Percentiles rank a stretch among this genome's conserved stretches.
phyloP scores from a whole-genome alignment of 1,139 yeast genomes.

The Arxiozyma telluris region DNA sequence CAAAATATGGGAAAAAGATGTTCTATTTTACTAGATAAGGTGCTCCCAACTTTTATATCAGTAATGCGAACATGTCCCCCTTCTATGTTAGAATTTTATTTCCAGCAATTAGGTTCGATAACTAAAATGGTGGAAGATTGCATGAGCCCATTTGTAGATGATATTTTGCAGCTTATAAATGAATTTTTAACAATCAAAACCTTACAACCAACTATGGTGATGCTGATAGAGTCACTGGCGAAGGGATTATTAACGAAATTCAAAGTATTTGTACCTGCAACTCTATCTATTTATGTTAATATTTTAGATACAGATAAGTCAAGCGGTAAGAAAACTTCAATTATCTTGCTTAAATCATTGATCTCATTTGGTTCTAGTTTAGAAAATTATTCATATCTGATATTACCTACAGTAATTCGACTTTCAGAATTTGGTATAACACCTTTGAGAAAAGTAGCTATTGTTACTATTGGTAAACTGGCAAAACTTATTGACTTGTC shows the following conservation, averaged over 20 bases:
- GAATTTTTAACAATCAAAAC: conserved; percentile 64
- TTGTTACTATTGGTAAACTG: conserved; percentile 75
- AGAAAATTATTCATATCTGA: conserved; percentile 80
- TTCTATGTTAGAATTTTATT: conserved; percentile 76
- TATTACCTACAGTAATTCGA: conserved; percentile 74
- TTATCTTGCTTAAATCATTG: conserved; percentile 73
- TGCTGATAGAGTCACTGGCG: conserved; percentile 76
- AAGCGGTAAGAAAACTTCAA: conserved; percentile 53
- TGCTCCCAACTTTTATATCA: conserved; percentile 76
- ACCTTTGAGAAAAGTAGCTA: conserved; percentile 59
- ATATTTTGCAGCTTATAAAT: conserved; percentile 66
- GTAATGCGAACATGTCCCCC: conserved; percentile 84
- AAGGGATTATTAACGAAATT: conserved; percentile 88
- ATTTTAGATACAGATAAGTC: conserved; percentile 74
- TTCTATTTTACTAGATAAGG: conserved; percentile 75
- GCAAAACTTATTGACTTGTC: conserved; percentile 64
- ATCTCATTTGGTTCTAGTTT: conserved; percentile 84
- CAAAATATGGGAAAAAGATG: conserved; percentile 82
- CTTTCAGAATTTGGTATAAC: conserved; percentile 64
- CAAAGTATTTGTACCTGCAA: conserved; percentile 69
- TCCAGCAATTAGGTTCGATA: conserved; percentile 77
- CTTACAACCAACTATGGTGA: conserved; percentile 70
- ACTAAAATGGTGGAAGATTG: conserved; percentile 82
- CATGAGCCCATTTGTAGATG: conserved; percentile 70
- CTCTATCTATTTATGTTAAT: conserved; percentile 65